A percentile compares a stretch with the other conserved stretches of the same genome.
These are phyloP conservation scores for Phytophthora niederhauseri DNA, from an alignment of 352 stramenopile species.

Conservation along the genomic window DNA sequence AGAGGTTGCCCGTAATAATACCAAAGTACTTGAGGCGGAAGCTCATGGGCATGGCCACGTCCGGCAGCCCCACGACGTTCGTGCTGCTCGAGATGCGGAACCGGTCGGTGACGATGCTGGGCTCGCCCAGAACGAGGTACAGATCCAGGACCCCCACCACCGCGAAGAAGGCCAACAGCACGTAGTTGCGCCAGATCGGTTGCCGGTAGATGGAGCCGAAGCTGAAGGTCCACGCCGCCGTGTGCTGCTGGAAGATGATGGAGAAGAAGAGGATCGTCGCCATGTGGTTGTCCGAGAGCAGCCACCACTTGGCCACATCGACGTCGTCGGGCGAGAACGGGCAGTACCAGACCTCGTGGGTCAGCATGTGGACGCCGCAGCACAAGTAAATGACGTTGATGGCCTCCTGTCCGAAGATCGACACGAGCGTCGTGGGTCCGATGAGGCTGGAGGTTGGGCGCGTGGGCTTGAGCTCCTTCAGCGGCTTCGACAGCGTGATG, in stretches of 20 bases:
- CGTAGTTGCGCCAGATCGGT: constrained; percentile 49
- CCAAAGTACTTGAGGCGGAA: constrained; percentile 46
- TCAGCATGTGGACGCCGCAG: constrained; percentile 38
- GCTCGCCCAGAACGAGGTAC: constrained; percentile 51
- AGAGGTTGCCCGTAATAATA: constrained; percentile 38
- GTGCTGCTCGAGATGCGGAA: constrained; percentile 61
- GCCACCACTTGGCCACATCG: constrained; percentile 52
- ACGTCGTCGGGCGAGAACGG: constrained; percentile 48
- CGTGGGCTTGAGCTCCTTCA: constrained; percentile 25
- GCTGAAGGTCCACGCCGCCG: constrained; percentile 39
- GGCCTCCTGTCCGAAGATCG: constrained; percentile 48
- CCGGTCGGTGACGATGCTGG: constrained; percentile 41
- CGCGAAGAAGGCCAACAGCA: constrained; percentile 42
- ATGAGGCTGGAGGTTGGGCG: constrained; percentile 64
- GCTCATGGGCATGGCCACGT: constrained; percentile 46
- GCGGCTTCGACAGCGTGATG: constrained; percentile 69
- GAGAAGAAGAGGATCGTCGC: constrained; percentile 38
- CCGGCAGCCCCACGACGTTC: constrained; percentile 54
- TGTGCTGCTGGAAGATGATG: constrained; percentile 41
- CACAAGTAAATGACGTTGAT: constrained; percentile 62
- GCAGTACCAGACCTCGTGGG: constrained; percentile 45
- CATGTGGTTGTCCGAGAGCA: constrained; percentile 51
- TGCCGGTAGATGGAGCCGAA: constrained; percentile 54
- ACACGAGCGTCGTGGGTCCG: constrained; percentile 50
- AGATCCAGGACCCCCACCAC: constrained; percentile 35